These are phyloP conservation scores for Acanthamoeba lenticulata DNA, from an alignment of 208 protist species.

Conservation along the genomic window DNA sequence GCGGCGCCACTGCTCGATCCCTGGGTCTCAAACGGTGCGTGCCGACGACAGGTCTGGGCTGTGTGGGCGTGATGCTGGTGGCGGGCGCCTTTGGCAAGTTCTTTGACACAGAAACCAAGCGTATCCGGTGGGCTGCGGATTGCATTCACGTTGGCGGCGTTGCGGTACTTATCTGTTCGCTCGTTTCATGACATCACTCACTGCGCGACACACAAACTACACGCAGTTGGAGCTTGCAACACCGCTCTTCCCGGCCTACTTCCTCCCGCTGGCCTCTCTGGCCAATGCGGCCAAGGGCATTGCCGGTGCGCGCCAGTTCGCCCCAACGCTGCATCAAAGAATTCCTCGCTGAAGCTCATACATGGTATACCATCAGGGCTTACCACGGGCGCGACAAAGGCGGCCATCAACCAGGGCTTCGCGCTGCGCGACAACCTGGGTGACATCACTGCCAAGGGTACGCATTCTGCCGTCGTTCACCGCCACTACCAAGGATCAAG, in stretches of 20 bases:
- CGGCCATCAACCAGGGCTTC: constrained; percentile 35
- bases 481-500: no score
- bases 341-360: no score
- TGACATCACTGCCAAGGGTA: constrained; percentile 54
- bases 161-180: no score
- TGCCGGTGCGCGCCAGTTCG: no score
- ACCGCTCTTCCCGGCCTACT: constrained; percentile 56
- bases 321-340: no score
- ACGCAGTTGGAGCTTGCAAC: constrained; percentile 64
- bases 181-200: neutral
- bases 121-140: constrained; percentile 59
- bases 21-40: no score
- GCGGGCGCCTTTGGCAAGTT: constrained; percentile 54
- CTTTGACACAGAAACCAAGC: constrained; percentile 65
- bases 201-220: no score
- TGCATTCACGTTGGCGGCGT: constrained; percentile 50
- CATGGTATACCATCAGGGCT: neutral
- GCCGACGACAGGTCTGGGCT: constrained; percentile 58
- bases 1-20: no score
- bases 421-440: constrained; percentile 27
- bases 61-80: constrained; percentile 51
- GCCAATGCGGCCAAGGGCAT: constrained; percentile 61
- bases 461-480: neutral
- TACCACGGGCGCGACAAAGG: constrained; percentile 35
- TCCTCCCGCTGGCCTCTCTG: constrained; percentile 53